Conservation (phyloP, 176 grass and related monocot species). For the Avena atlantica region DNA sequence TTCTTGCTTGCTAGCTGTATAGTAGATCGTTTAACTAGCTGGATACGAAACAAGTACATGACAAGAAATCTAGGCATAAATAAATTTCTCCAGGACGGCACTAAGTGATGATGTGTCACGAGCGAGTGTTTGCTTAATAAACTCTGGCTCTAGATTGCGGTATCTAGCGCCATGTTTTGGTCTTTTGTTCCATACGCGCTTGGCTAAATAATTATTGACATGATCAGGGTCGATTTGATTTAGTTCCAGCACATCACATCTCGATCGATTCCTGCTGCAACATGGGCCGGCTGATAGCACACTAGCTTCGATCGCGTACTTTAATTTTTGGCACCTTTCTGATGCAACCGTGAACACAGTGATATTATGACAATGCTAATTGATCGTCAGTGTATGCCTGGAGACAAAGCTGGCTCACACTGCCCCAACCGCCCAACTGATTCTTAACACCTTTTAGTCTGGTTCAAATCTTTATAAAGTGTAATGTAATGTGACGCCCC, state of each 20-base stretch:
- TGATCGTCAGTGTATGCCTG: neutral
- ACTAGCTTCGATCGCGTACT: neutral
- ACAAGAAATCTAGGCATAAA: neutral
- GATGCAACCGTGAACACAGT: neutral
- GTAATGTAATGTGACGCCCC: neutral
- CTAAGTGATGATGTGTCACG: neutral
- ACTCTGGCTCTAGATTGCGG: neutral
- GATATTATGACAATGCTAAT: neutral
- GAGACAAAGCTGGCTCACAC: neutral
- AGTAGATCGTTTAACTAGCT: neutral
- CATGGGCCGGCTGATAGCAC: neutral
- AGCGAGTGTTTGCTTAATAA: neutral
- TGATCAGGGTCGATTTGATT: neutral
- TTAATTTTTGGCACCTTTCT: constrained; percentile 20
- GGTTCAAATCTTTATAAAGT: constrained; percentile 6
- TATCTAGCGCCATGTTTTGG: neutral
- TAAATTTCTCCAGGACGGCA: neutral
- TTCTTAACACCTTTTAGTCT: constrained; percentile 4
- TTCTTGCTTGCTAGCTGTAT: constrained; percentile 7
- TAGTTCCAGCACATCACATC: constrained; percentile 28
- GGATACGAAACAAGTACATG: neutral
- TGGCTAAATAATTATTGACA: neutral
- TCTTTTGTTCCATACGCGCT: neutral
- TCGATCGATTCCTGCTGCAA: neutral
- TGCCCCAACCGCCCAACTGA: neutral